These are phyloP conservation scores for Xylariaceae sp. DNA, from an alignment of 2,329 filamentous ascomycete species.

Conservation along the genomic window DNA sequence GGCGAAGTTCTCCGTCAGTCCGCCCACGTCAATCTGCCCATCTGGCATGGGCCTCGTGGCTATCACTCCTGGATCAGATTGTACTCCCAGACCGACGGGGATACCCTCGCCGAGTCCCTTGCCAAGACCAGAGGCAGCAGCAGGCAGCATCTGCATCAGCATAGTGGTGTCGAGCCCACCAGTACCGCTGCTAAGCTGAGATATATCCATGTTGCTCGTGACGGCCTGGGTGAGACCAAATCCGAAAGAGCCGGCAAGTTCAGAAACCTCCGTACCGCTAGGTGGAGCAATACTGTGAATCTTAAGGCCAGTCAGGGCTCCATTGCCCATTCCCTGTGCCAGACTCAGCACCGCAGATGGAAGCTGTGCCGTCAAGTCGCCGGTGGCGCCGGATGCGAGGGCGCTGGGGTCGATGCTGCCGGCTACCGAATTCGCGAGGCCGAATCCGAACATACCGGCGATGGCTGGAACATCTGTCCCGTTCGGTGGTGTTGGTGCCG, in stretches of 20 bases:
- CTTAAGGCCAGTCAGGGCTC: conserved; percentile 14
- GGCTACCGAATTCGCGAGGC: conserved; percentile 20
- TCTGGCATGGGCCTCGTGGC: conserved; percentile 11
- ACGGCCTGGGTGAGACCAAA: conserved; percentile 20
- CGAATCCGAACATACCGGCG: conserved; percentile 25
- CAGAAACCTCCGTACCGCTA: conserved; percentile 6
- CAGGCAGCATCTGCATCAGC: conserved; percentile 16
- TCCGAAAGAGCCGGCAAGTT: conserved; percentile 15
- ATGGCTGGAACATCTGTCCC: conserved; percentile 10
- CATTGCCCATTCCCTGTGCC: conserved; percentile 14
- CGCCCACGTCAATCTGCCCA: conserved; percentile 15
- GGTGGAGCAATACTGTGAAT: conserved; percentile 8
- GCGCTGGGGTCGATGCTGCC: conserved; percentile 18
- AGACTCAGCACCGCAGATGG: conserved; percentile 10
- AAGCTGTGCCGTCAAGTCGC: conserved; percentile 7
- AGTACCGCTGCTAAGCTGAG: conserved; percentile 5
- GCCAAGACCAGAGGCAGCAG: conserved; percentile 24
- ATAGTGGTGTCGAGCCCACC: conserved; percentile 1
- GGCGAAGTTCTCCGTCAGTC: conserved; percentile 21
- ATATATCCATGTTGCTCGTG: conserved; percentile 11
- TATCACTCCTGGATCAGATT: conserved; percentile 15
- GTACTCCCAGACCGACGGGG: conserved; percentile 24
- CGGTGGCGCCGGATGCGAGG: not conserved
- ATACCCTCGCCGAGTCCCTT: conserved; percentile 23
- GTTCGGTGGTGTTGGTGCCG: conserved; percentile 2